phyloP scores from a whole-genome alignment of 768 basidiomycete genomes.

The Termitomyces titanicus region DNA sequence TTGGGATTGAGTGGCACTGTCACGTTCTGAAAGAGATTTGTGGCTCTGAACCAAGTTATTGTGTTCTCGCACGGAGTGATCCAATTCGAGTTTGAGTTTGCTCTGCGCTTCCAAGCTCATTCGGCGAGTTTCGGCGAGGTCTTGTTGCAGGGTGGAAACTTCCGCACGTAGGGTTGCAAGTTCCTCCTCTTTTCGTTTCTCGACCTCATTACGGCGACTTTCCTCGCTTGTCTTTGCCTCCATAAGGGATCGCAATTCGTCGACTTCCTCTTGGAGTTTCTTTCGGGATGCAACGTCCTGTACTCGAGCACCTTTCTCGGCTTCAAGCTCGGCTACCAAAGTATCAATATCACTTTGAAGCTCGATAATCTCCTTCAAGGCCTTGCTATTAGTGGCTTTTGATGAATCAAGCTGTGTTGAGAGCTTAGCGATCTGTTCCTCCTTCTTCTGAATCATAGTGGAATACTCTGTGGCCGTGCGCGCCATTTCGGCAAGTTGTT shows the following conservation, averaged over 20 bases:
- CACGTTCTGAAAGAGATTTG: constrained; percentile 58
- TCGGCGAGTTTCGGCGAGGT: constrained; percentile 63
- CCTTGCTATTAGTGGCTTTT: constrained; percentile 49
- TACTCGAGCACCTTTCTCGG: constrained; percentile 50
- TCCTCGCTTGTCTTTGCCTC: constrained; percentile 87
- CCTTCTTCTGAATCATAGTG: constrained; percentile 71
- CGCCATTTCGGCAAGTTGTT: constrained; percentile 75
- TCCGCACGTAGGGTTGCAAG: constrained; percentile 68
- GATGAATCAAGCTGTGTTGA: constrained; percentile 48
- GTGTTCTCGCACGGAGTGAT: constrained; percentile 59
- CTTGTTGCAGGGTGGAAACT: constrained; percentile 55
- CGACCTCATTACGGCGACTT: constrained; percentile 75
- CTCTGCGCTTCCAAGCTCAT: constrained; percentile 61
- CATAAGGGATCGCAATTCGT: constrained; percentile 80
- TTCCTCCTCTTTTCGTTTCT: constrained; percentile 86
- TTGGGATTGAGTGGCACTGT: constrained; percentile 48
- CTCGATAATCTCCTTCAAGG: constrained; percentile 60
- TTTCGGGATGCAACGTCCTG: constrained; percentile 43
- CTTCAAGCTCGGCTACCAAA: constrained; percentile 56
- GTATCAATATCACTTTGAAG: constrained; percentile 68
- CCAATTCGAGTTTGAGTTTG: constrained; percentile 74
- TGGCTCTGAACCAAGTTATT: constrained; percentile 56
- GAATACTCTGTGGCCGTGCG: constrained; percentile 76
- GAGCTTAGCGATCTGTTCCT: constrained; percentile 60
- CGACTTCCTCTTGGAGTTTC: constrained; percentile 79